These are phyloP conservation scores for Aspergillus piperis DNA, from an alignment of 2,329 filamentous ascomycete genomes.

Conservation along the genomic window DNA sequence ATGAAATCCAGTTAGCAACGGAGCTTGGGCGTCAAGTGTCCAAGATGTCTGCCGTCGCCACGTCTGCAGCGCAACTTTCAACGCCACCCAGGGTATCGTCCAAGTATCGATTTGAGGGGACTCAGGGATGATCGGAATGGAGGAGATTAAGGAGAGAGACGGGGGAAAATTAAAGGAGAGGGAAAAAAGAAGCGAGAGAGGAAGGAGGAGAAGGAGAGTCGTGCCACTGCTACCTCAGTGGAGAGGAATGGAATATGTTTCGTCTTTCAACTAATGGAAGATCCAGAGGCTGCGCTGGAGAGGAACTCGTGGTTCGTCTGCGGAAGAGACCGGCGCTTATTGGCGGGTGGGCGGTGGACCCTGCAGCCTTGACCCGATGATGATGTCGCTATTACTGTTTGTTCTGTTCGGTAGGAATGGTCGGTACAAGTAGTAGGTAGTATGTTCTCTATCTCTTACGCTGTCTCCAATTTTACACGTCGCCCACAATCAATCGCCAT, in stretches of 20 bases:
- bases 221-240: neutral
- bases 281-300: neutral
- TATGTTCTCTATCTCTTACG: neutral
- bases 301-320: neutral
- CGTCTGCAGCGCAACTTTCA: neutral
- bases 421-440: too few relatives aligned
- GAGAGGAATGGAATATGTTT: too few relatives aligned
- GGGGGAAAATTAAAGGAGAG: neutral
- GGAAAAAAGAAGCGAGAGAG: neutral
- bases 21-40: slow-evolving; percentile 12
- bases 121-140: neutral
- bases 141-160: neutral
- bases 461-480: neutral
- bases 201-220: neutral
- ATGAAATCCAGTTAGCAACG: neutral
- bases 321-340: neutral
- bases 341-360: neutral
- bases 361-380: neutral
- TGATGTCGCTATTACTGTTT: neutral
- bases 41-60: slow-evolving; percentile 5
- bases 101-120: neutral
- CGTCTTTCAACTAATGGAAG: neutral
- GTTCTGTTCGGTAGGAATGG: too few relatives aligned
- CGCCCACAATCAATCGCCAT: too few relatives aligned
- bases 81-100: neutral